Conservation (phyloP, 495 filamentous ascomycete species). For the Neurospora pannonica region DNA sequence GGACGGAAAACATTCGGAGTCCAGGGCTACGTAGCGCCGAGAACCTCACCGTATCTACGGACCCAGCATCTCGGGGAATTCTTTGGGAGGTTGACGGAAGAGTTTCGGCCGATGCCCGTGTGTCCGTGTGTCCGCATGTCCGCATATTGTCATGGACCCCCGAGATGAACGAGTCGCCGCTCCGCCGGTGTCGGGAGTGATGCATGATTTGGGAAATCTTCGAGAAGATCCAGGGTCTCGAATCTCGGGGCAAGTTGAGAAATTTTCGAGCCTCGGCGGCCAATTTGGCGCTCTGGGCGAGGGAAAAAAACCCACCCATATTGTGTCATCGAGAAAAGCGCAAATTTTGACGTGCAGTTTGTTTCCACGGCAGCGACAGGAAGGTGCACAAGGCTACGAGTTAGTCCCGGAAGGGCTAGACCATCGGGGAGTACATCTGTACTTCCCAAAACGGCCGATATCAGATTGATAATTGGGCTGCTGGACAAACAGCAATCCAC, state of each 20-base stretch:
- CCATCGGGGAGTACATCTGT: neutral
- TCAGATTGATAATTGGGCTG: neutral
- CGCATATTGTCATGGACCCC: neutral
- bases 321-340: neutral
- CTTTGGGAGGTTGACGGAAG: neutral
- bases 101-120: neutral
- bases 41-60: neutral
- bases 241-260: neutral
- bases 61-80: neutral
- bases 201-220: neutral
- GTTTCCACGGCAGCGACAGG: neutral
- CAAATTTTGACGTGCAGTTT: neutral
- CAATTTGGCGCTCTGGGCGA: neutral
- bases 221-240: neutral
- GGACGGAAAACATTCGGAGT: neutral
- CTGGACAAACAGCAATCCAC: neutral
- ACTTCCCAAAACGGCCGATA: neutral
- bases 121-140: neutral
- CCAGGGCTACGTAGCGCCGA: neutral
- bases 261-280: neutral
- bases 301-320: neutral
- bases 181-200: neutral
- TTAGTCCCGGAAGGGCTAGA: neutral
- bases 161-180: neutral
- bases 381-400: neutral